Percentiles rank a stretch among this genome's conserved stretches.
Conservation (phyloP, 305 asterid genomes). For the Caryopteris hybrid region DNA sequence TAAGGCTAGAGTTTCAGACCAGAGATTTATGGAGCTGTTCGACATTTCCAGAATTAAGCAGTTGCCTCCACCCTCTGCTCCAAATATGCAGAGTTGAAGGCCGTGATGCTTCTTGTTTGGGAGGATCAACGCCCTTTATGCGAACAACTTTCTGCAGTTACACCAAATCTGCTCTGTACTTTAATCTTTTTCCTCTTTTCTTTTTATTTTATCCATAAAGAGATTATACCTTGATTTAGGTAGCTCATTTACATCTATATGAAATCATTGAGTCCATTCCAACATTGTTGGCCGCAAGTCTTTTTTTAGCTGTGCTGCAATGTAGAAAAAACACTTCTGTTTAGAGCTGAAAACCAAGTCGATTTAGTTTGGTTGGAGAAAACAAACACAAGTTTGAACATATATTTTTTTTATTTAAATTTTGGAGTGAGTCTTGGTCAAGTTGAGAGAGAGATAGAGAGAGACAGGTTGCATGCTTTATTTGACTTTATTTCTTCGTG, state of each 20-base stretch:
- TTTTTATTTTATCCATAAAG: background rate
- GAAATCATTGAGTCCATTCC: background rate
- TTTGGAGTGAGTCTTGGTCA: too few species aligned
- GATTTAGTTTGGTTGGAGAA: background rate
- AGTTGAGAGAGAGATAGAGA: too few species aligned
- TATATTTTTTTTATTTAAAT: too few species aligned
- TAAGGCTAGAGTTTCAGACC: conserved; percentile 76
- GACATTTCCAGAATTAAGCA: conserved; percentile 41
- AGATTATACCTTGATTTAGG: conserved; percentile 7
- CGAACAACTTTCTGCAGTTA: background rate
- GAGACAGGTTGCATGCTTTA: too few species aligned
- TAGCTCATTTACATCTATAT: background rate
- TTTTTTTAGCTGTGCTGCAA: conserved; percentile 20
- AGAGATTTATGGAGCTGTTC: conserved; percentile 66
- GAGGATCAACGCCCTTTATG: background rate
- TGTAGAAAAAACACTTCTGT: background rate
- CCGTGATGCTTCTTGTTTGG: background rate
- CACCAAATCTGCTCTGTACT: background rate
- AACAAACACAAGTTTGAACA: background rate
- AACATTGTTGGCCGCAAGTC: background rate
- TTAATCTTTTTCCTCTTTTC: background rate
- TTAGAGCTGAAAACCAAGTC: background rate
- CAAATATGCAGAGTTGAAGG: background rate
- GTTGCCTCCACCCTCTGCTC: background rate
- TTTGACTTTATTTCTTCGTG: too few species aligned